A percentile compares a stretch with the other conserved stretches of the same genome.
Evolutionary conservation across 306 rosid species (phyloP).

Genomic region (Pterocarpus macrocarpus): DNA sequence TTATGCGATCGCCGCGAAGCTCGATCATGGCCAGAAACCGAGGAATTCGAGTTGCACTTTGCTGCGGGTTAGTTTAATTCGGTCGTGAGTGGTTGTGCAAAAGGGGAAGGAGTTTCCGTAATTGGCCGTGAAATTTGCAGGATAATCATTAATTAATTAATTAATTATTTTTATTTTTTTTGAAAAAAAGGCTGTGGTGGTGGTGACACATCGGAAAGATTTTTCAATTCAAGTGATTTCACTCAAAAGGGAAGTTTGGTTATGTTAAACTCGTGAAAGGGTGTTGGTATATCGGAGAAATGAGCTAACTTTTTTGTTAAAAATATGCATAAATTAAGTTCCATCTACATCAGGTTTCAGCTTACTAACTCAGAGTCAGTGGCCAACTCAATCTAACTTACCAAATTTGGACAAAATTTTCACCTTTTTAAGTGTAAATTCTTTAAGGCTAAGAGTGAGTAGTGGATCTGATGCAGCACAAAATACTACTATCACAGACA

Average conservation of each 20-base stretch:
- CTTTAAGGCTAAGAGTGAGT: conserved; percentile 3
- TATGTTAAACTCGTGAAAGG: conserved; percentile 13
- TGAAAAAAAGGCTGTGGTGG: no score
- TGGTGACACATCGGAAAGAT: conserved; percentile 22
- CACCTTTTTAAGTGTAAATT: not conserved
- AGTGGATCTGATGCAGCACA: conserved; percentile 37
- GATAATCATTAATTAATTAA: not conserved
- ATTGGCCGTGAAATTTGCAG: conserved; percentile 30
- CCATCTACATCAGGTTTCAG: conserved; percentile 40
- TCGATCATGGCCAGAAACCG: not conserved
- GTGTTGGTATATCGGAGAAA: conserved; percentile 1
- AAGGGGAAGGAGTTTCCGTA: conserved; percentile 30
- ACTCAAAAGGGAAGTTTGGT: conserved; percentile 14
- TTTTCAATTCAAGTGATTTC: conserved; percentile 25
- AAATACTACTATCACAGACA: not conserved
- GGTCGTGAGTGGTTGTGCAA: conserved; percentile 13
- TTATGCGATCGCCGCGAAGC: not conserved
- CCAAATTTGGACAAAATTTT: not conserved
- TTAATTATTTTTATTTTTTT: not conserved
- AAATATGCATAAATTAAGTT: conserved; percentile 21
- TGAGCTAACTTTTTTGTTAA: conserved; percentile 16
- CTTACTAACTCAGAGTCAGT: not conserved
- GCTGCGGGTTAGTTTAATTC: not conserved
- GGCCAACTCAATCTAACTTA: conserved; percentile 6
- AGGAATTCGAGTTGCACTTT: not conserved